A percentile compares a stretch with the other conserved stretches of the same genome.
Evolutionary conservation across 169 alveolate genomes (phyloP).

Genomic region (Cryptosporidium felis): DNA sequence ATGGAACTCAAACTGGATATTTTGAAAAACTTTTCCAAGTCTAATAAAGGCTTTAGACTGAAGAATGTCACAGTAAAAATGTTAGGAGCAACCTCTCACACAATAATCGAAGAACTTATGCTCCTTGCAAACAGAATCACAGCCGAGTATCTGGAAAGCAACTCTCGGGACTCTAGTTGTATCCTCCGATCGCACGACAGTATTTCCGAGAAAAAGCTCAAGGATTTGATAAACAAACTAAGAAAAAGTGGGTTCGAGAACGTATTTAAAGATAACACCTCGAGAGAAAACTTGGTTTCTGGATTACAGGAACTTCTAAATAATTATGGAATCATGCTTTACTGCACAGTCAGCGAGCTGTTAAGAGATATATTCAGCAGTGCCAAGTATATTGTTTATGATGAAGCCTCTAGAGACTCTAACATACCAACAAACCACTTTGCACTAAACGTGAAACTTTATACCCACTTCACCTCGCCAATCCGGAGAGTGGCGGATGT

Average conservation of each 20-base stretch:
- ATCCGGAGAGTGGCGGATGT: conserved; percentile 89
- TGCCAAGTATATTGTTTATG: conserved; percentile 1
- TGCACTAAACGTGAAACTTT: conserved; percentile 83
- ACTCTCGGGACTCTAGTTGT: background rate
- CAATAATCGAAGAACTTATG: conserved; percentile 97
- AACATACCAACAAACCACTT: conserved; percentile 74
- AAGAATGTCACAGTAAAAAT: background rate
- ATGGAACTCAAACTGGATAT: background rate
- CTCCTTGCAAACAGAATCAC: conserved; percentile 91
- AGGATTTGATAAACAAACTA: background rate
- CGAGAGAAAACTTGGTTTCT: background rate
- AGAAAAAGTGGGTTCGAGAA: background rate
- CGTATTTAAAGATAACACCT: background rate
- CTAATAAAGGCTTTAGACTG: background rate
- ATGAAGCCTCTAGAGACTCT: background rate
- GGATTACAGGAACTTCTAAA: background rate
- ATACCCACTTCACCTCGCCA: conserved; percentile 91
- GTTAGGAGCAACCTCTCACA: conserved; percentile 71
- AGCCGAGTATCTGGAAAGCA: background rate
- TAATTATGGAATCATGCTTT: background rate
- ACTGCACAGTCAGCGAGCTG: conserved; percentile 12
- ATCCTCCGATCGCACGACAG: background rate
- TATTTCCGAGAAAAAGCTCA: background rate
- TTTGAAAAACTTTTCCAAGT: background rate
- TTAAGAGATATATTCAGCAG: conserved; percentile 36